Evolutionary conservation across 805 yeast species (phyloP), one percentile per base, ranked within the genome.

Genomic region (Starmerella lactis-condensi): DNA sequence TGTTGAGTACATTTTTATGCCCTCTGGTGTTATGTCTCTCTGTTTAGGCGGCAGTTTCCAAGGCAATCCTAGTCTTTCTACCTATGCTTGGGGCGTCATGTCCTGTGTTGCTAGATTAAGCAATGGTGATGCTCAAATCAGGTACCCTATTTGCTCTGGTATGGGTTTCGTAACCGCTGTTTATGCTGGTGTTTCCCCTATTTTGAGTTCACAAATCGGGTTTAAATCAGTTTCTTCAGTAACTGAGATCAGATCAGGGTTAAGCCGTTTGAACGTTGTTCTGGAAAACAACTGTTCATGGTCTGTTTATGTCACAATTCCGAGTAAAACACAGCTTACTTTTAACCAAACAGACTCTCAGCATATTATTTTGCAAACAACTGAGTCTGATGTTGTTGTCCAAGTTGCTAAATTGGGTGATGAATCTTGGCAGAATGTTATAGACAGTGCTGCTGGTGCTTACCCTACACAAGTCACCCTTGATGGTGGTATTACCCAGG

Each of bases 151-250:
- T 31, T 78, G 73, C 8, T 83, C 75, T 51, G 95, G 95, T 33
- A 64, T 65, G 65, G 93, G 93, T 5, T 72, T 77, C 40, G 67
- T 77, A 9, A 74, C 93, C 13, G 78, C 73, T 13, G 52, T 65
- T 13, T 64, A 64, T 38, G 50, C 62, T 40, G 70, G 70, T 4
- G 51, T 69, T 36, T 54, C 60, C 19, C 65, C 72, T 11, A 38
- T 48, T 22, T 41, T 70, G 13, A 54, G 55, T 40, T 56, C 71
- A 3, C 58, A 57, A 31, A 56, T 63, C 28, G 73, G 70, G 5
- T 46, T 69, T 41, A 33, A 43, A 15, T 35, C 60, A 4, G 47
- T 69, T 21, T 46, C 51, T 8, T 34, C 51, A 26, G 58, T 57
- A 30, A 38, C 48, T 13, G 51, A 54, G 9, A 37, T 49, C 4